Evolutionary conservation across 352 stramenopile genomes (phyloP).

Genomic region (Globisporangium echinulatum): DNA sequence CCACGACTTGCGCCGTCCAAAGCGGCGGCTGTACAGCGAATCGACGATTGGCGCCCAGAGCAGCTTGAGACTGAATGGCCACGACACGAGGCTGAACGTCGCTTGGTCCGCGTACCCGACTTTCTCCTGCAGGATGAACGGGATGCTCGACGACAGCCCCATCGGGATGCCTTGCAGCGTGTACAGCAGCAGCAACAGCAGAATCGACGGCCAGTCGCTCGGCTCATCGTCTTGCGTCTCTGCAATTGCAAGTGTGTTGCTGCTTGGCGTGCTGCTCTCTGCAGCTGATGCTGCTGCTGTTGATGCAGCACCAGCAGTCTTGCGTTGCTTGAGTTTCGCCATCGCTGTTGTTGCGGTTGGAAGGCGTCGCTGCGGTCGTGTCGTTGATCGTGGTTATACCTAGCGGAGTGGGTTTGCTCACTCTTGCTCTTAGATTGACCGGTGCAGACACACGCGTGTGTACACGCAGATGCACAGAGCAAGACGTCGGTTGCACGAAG

Average conservation of each 20-base stretch:
- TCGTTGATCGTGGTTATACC: not conserved
- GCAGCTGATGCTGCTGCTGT: not conserved
- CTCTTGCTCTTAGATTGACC: no score
- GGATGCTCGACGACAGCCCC: constrained; percentile 96
- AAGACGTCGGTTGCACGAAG: not conserved
- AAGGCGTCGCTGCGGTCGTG: not conserved
- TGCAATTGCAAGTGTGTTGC: not conserved
- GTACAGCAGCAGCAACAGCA: constrained; percentile 96
- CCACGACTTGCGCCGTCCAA: constrained; percentile 94
- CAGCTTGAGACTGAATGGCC: constrained; percentile 99
- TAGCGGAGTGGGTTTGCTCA: no score
- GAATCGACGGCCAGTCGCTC: constrained; percentile 71
- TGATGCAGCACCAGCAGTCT: constrained; percentile 5
- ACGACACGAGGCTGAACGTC: constrained; percentile 97
- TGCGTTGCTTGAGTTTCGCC: constrained; percentile 31
- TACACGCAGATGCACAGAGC: not conserved
- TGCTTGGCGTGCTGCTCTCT: not conserved
- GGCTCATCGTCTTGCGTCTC: constrained; percentile 24
- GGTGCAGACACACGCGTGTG: not conserved
- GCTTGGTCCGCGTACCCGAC: constrained; percentile 94
- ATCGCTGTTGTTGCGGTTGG: not conserved
- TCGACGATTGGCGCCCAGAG: constrained; percentile 98
- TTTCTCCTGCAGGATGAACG: constrained; percentile 98
- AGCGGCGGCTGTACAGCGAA: constrained; percentile 88
- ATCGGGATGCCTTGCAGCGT: constrained; percentile 99